Base-by-base conservation (phyloP, 441 rosid species). In the Euphorbia corollata region DNA sequence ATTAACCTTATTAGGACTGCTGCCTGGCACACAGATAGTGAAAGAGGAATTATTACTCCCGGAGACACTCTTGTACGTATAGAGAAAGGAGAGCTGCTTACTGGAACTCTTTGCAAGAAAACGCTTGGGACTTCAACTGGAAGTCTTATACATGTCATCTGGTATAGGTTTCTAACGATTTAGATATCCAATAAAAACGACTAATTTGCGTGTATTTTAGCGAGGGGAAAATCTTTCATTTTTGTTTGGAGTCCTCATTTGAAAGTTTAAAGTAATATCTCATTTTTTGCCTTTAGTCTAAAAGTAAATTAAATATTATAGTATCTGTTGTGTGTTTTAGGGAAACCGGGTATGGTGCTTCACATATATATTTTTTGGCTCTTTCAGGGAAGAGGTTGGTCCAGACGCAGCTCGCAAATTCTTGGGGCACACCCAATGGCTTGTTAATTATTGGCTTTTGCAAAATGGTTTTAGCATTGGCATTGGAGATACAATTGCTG, bases 381-480 rank as follows among this genome's bases (percentile, higher is more conserved):
- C 64, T 32, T 74, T 32, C 76, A 95, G 99, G 99, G 99, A 95
- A 80, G 99, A 95, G 73, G 98, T 95, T 78, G 99, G 99, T 69
- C 99, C 99, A 43, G 99, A 95, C 90, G 95, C 99, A 18, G 99
- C 99, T 61, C 89, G 99, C 70, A 95, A 92, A 71, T 95, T 95
- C 82, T 87, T 95, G 70, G 99, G 99, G 55, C 99, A 95, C 74
- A 95, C 99, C 8, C 99, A 92, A 67, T 95, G 99, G 99, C 98
- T 95, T 79, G 99, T 95, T 66, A 95, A 95, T 70, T 95, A 95
- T 80, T 95, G 99, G 99, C 96, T 95, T 76, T 82, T 95, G 78
- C 99, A 95, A 78, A 79, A 92, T 68, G 97, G 76, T 77, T 95
- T 95, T 79, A 95, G 96, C 75, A 95, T 95, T 70, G 99, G 99